Percentiles rank a stretch among this genome's conserved stretches.
Conservation (phyloP, 148 eudicot species). For the Nyssa sinensis region DNA sequence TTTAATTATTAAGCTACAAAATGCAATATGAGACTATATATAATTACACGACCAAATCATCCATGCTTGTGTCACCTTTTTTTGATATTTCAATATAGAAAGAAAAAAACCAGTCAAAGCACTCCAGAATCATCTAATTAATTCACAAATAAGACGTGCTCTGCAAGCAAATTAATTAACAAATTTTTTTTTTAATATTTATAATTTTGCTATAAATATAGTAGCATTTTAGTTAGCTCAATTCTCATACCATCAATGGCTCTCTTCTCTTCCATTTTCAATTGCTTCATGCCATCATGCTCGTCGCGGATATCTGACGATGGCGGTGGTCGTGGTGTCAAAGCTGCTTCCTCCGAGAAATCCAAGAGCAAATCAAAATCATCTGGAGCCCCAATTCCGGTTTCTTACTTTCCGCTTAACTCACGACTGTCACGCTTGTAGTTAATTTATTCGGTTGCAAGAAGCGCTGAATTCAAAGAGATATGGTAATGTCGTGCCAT, state of each 20-base stretch:
- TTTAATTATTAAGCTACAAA: too few species aligned
- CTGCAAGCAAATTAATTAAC: not conserved
- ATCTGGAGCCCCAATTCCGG: not conserved
- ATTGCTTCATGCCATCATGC: constrained; percentile 4
- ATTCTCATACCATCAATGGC: not conserved
- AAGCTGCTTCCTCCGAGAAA: not conserved
- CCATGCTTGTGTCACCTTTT: too few species aligned
- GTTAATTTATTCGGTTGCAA: too few species aligned
- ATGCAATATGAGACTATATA: too few species aligned
- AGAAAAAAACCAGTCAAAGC: too few species aligned
- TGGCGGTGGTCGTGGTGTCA: not conserved
- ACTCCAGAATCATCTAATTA: too few species aligned
- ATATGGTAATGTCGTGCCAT: too few species aligned
- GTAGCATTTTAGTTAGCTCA: not conserved
- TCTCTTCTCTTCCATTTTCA: not conserved
- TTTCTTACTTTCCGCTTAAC: constrained; percentile 7
- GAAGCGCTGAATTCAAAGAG: too few species aligned
- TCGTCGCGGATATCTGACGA: not conserved
- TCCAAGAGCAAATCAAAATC: not conserved
- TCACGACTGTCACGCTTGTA: not conserved
- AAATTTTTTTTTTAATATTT: too few species aligned
- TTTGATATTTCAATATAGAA: too few species aligned
- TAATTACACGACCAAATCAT: too few species aligned
- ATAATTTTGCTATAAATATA: not conserved
- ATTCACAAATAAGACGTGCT: too few species aligned